Evolutionary conservation across 345 rosid genomes (phyloP).

Genomic region (Moricandia moricandioides): DNA sequence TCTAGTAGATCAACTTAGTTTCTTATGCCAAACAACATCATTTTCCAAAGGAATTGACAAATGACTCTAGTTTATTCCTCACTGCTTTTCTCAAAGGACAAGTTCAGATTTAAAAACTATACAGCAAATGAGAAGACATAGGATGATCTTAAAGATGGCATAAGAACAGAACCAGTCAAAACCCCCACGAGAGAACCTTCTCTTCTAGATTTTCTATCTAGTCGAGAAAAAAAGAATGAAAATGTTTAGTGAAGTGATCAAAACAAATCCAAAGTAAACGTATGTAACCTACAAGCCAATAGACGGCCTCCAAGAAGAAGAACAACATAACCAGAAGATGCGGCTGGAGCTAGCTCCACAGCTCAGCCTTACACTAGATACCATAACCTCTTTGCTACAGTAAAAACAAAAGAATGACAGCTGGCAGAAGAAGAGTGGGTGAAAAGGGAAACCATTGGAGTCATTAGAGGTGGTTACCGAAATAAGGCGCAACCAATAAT

Average conservation of each 20-base stretch:
- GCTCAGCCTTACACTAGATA: constrained; percentile 50
- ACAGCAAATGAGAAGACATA: neutral
- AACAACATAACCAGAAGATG: constrained; percentile 63
- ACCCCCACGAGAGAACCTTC: constrained; percentile 79
- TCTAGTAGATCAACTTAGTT: no score
- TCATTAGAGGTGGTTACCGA: no score
- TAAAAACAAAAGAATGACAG: no score
- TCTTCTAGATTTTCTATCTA: constrained; percentile 59
- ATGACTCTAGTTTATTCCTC: neutral
- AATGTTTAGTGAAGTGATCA: neutral
- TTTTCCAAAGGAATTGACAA: neutral
- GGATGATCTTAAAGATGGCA: constrained; percentile 56
- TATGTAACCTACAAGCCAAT: constrained; percentile 58
- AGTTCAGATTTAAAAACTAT: neutral
- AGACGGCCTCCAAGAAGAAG: constrained; percentile 70
- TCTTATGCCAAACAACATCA: no score
- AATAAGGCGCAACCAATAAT: no score
- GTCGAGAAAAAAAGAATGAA: neutral
- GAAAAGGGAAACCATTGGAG: no score
- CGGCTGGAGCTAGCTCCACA: constrained; percentile 60
- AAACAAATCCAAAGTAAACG: neutral
- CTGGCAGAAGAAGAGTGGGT: no score
- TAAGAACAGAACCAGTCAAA: constrained; percentile 63
- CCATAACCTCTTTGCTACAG: constrained; percentile 1
- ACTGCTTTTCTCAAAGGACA: neutral